A percentile compares a stretch with the other conserved stretches of the same genome.
phyloP scores from a whole-genome alignment of 2,329 filamentous ascomycete genomes.

The Colletotrichum tanaceti region DNA sequence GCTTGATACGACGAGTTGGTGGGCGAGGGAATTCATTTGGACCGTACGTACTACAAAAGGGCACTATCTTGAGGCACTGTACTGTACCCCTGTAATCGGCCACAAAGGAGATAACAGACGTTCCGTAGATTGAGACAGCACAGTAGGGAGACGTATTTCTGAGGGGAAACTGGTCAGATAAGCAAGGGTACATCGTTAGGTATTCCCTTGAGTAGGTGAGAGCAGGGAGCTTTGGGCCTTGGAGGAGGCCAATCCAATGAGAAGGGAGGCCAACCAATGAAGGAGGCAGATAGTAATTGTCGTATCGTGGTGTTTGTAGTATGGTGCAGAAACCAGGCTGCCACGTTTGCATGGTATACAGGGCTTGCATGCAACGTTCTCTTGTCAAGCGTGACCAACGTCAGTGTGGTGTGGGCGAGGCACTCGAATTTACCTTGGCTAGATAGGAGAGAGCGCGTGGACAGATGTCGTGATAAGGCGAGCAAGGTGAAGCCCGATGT shows the following conservation, averaged over 20 bases:
- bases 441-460: conserved; percentile 2
- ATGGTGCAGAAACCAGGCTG: conserved; percentile 20
- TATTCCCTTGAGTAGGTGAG: conserved; percentile 16
- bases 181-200: not conserved
- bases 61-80: not conserved
- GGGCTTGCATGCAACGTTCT: not conserved
- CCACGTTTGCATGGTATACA: conserved; percentile 9
- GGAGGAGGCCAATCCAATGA: conserved; percentile 27
- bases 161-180: not conserved
- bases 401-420: not conserved
- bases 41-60: not conserved
- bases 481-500: conserved; percentile 17
- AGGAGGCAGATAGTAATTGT: conserved; percentile 1
- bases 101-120: too few species aligned
- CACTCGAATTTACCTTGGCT: not conserved
- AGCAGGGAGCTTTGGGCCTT: conserved; percentile 4
- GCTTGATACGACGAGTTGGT: too few species aligned
- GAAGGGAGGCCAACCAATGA: conserved; percentile 21
- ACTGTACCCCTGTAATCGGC: not conserved
- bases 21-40: not conserved
- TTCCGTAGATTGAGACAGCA: not conserved
- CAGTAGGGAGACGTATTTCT: not conserved
- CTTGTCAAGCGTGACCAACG: not conserved
- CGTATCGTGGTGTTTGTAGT: conserved; percentile 20
- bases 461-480: conserved; percentile 17